phyloP scores from a whole-genome alignment of 208 protist species.

The Trypanosoma rangeli region DNA sequence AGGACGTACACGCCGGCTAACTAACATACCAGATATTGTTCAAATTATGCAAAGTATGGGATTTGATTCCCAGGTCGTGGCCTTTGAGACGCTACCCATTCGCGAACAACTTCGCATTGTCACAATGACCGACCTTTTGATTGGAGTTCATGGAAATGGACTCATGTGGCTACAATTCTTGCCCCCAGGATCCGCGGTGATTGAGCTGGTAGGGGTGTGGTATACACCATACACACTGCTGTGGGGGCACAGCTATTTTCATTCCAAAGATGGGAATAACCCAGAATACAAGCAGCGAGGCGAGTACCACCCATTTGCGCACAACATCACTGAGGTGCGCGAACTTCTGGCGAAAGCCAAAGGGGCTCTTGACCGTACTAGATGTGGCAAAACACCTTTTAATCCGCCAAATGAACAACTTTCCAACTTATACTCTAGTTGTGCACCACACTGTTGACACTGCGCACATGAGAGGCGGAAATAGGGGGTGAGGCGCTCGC shows the following conservation, averaged over 20 bases:
- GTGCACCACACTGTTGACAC: slow-evolving; percentile 23
- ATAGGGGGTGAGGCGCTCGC: not conserved
- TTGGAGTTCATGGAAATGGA: slow-evolving; percentile 39
- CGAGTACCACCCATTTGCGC: slow-evolving; percentile 33
- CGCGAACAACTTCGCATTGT: slow-evolving; percentile 31
- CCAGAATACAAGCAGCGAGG: slow-evolving; percentile 15
- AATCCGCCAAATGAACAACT: slow-evolving; percentile 18
- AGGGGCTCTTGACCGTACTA: slow-evolving; percentile 26
- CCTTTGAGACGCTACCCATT: slow-evolving; percentile 36
- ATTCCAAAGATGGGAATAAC: slow-evolving; percentile 28
- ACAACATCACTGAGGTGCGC: slow-evolving; percentile 29
- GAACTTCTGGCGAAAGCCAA: slow-evolving; percentile 20
- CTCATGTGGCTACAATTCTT: slow-evolving; percentile 39
- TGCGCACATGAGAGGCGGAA: not conserved
- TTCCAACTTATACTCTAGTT: slow-evolving; percentile 15
- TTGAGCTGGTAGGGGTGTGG: slow-evolving; percentile 38
- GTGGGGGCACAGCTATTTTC: slow-evolving; percentile 34
- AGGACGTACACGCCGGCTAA: slow-evolving; percentile 23
- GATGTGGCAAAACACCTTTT: slow-evolving; percentile 19
- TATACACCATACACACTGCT: slow-evolving; percentile 34
- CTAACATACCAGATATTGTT: slow-evolving; percentile 31
- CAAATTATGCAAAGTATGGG: slow-evolving; percentile 19
- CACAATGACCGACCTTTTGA: slow-evolving; percentile 29
- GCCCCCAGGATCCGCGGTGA: slow-evolving; percentile 23
- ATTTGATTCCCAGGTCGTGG: slow-evolving; percentile 26